A percentile compares a stretch with the other conserved stretches of the same genome.
phyloP scores from a whole-genome alignment of 1,139 yeast species.

The Diutina pseudorugosa region DNA sequence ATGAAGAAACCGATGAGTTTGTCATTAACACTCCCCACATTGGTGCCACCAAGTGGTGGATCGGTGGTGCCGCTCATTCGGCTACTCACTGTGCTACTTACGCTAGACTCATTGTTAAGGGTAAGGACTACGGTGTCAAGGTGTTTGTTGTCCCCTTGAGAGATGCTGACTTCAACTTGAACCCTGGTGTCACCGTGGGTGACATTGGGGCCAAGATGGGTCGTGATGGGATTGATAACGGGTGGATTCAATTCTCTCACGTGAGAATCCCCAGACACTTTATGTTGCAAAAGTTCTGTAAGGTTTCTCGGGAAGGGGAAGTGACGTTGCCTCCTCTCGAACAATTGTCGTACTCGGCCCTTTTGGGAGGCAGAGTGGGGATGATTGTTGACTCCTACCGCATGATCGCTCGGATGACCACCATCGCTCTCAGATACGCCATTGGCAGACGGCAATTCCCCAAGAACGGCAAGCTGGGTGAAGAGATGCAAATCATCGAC shows the following conservation, averaged over 20 bases:
- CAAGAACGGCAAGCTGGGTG: slow-evolving; percentile 4
- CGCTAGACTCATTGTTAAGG: slow-evolving; percentile 72
- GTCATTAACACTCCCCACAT: slow-evolving; percentile 75
- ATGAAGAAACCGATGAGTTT: slow-evolving; percentile 53
- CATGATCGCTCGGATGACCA: slow-evolving; percentile 65
- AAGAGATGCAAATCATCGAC: slow-evolving; percentile 11
- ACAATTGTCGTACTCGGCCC: slow-evolving; percentile 78
- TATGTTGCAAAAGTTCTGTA: slow-evolving; percentile 73
- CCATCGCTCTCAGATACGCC: slow-evolving; percentile 81
- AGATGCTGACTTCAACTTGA: slow-evolving; percentile 55
- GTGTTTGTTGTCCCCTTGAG: slow-evolving; percentile 84
- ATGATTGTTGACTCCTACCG: slow-evolving; percentile 84
- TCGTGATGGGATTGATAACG: slow-evolving; percentile 79
- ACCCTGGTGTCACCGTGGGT: slow-evolving; percentile 75
- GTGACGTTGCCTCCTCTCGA: slow-evolving; percentile 73
- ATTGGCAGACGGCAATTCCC: slow-evolving; percentile 79
- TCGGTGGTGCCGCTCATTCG: slow-evolving; percentile 94
- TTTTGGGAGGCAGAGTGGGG: slow-evolving; percentile 77
- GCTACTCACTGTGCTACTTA: slow-evolving; percentile 75
- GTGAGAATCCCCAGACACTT: slow-evolving; percentile 76
- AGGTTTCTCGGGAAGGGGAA: slow-evolving; percentile 56
- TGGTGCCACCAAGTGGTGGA: slow-evolving; percentile 97
- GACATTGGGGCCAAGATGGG: slow-evolving; percentile 96
- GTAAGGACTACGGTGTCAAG: slow-evolving; percentile 82
- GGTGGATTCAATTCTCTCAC: slow-evolving; percentile 82